Evolutionary conservation across 192 early-diverging fungal species (phyloP).

Genomic region (Coemansia sp.): DNA sequence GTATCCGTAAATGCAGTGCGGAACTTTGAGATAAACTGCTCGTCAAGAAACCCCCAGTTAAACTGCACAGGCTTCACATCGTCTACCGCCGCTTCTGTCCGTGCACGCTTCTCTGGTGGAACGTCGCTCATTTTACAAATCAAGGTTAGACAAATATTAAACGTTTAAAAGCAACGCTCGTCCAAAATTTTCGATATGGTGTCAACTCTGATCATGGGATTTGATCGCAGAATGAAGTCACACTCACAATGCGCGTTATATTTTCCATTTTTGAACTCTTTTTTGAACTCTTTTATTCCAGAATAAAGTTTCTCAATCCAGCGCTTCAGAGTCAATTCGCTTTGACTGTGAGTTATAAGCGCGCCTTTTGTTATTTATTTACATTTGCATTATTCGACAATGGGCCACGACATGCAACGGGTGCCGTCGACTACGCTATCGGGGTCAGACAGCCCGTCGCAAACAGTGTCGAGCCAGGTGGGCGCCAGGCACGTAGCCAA

Average conservation of each 20-base stretch:
- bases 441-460: conserved; percentile 17
- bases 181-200: neutral
- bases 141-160: neutral
- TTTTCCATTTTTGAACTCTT: neutral
- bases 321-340: neutral
- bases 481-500: neutral
- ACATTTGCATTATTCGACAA: neutral
- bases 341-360: neutral
- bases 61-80: conserved; percentile 5
- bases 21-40: conserved; percentile 20
- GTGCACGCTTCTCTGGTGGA: conserved; percentile 26
- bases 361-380: neutral
- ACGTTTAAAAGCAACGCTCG: neutral
- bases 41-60: conserved; percentile 25
- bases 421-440: conserved; percentile 27
- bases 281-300: no score
- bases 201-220: neutral
- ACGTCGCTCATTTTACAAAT: neutral
- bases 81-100: conserved; percentile 2
- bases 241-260: neutral
- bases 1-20: conserved; percentile 19
- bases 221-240: neutral
- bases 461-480: neutral
- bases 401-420: conserved; percentile 30
- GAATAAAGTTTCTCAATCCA: neutral